Evolutionary conservation across 441 rosid genomes (phyloP).

Genomic region (Syzygium syzygioides): DNA sequence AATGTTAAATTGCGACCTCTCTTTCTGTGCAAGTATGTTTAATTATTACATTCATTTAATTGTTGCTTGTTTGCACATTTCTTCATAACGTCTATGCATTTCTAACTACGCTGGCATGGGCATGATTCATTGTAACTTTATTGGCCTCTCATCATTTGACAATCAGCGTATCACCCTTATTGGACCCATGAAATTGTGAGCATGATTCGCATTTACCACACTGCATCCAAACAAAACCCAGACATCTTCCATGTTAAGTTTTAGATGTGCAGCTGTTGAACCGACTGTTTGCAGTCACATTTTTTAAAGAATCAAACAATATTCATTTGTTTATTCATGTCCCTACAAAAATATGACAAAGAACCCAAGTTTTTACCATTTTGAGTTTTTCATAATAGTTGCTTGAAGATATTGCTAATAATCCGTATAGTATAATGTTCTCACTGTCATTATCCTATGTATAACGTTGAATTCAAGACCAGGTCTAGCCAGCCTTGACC

Average conservation of each 20-base stretch:
- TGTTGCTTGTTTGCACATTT: background rate
- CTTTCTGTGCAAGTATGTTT: conserved; percentile 60
- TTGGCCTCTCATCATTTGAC: background rate
- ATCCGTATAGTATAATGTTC: background rate
- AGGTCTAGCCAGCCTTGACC: background rate
- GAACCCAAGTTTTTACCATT: background rate
- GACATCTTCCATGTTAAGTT: background rate
- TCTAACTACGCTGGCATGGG: background rate
- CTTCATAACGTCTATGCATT: background rate
- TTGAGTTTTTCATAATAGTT: background rate
- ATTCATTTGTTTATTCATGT: background rate
- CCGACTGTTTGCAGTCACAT: background rate
- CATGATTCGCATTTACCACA: background rate
- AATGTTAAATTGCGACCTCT: conserved; percentile 27
- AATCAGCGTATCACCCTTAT: background rate
- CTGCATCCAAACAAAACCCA: background rate
- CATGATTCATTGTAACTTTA: background rate
- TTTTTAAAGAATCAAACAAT: background rate
- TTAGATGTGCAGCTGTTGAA: background rate
- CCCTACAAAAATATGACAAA: background rate
- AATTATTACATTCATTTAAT: background rate
- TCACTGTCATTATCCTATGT: background rate
- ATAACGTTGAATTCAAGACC: background rate
- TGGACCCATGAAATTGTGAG: background rate
- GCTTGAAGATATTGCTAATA: background rate